Evolutionary conservation across 2,329 filamentous ascomycete genomes (phyloP).

Genomic region (Macroventuria anomochaeta): DNA sequence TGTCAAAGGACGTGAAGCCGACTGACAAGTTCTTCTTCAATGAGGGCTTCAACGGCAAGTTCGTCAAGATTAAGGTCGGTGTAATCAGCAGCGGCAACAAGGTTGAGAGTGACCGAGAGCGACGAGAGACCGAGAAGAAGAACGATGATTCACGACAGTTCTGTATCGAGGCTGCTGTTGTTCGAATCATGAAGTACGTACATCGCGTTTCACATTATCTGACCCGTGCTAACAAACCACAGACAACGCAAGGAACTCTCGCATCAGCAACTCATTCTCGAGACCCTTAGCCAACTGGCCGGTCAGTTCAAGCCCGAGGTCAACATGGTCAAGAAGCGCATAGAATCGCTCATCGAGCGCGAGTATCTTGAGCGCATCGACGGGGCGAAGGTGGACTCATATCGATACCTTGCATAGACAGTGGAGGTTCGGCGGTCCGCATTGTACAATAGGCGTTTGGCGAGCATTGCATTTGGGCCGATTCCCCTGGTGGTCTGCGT

Average conservation of each 20-base stretch:
- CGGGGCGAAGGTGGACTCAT: constrained; percentile 66
- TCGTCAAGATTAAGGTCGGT: constrained; percentile 87
- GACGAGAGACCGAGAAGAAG: constrained; percentile 75
- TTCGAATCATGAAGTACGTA: constrained; percentile 86
- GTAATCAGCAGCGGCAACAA: constrained; percentile 82
- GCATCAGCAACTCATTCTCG: constrained; percentile 72
- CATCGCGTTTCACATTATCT: not conserved
- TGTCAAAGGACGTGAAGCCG: constrained; percentile 76
- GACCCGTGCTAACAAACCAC: constrained; percentile 25
- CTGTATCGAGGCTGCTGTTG: constrained; percentile 77
- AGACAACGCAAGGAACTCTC: constrained; percentile 76
- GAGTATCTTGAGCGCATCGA: constrained; percentile 81
- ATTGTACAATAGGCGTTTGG: constrained; percentile 15
- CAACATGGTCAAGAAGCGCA: constrained; percentile 78
- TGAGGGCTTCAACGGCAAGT: constrained; percentile 77
- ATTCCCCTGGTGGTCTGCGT: constrained; percentile 12
- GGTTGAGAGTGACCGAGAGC: constrained; percentile 74
- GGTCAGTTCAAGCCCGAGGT: constrained; percentile 78
- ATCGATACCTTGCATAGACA: constrained; percentile 72
- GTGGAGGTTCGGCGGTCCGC: not conserved
- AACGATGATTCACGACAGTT: constrained; percentile 74
- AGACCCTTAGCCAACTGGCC: constrained; percentile 73
- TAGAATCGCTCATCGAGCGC: constrained; percentile 76
- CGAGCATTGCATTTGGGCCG: constrained; percentile 19
- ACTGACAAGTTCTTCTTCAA: constrained; percentile 86